phyloP scores from a whole-genome alignment of 1,139 yeast species.

The Arxiozyma slooffiae region DNA sequence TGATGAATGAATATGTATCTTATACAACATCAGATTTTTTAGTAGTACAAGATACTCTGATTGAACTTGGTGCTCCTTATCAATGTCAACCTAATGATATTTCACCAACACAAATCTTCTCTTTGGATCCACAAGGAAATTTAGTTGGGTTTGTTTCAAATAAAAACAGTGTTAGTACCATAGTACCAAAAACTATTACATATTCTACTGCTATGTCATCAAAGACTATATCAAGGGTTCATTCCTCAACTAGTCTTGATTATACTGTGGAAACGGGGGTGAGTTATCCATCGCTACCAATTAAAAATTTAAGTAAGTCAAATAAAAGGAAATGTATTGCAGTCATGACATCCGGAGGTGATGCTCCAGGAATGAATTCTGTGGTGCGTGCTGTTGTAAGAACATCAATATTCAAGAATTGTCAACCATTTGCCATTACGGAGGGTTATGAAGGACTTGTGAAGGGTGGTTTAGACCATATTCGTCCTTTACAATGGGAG shows the following conservation, averaged over 20 bases:
- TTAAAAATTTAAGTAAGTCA: conserved; percentile 1
- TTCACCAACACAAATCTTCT: conserved; percentile 56
- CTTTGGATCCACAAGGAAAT: conserved; percentile 47
- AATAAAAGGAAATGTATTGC: conserved; percentile 42
- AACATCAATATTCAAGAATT: conserved; percentile 76
- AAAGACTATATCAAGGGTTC: conserved; percentile 16
- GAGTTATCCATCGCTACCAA: conserved; percentile 17
- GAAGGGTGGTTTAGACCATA: conserved; percentile 56
- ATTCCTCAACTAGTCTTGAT: conserved; percentile 20
- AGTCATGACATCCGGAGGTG: conserved; percentile 97
- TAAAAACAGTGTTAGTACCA: conserved; percentile 46
- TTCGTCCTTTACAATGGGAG: conserved; percentile 74
- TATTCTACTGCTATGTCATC: conserved; percentile 12
- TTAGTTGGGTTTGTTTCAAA: conserved; percentile 55
- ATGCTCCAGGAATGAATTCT: conserved; percentile 95
- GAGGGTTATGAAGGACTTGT: conserved; percentile 95
- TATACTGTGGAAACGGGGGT: conserved; percentile 10
- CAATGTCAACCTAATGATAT: conserved; percentile 45
- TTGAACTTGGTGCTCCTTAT: conserved; percentile 14
- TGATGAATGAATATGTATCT: conserved; percentile 26
- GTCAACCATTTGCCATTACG: conserved; percentile 82
- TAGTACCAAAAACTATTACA: conserved; percentile 6
- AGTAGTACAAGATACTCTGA: conserved; percentile 19
- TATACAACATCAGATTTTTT: conserved; percentile 26
- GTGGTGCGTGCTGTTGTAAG: conserved; percentile 79